Evolutionary conservation across 176 grass and related monocot genomes (phyloP), one percentile per base, ranked within the genome.

Genomic region (sorghum (Sorghum bicolor)): DNA sequence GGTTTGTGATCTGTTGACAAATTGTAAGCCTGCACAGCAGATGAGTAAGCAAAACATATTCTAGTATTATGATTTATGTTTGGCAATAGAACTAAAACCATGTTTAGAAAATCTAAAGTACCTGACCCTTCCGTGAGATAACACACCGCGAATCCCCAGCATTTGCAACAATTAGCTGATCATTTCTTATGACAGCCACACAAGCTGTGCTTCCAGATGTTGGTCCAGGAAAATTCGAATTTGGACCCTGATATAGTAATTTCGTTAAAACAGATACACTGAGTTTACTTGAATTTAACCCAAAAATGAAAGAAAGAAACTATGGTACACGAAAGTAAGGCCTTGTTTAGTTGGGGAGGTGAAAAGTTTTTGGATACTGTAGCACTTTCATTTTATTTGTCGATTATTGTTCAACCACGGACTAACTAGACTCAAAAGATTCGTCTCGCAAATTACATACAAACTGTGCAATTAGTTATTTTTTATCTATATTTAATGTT

Each of bases 81-180:
- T 69, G 26, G 20, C 63, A 75, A 70, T 87, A 75, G 20, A 64
- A 41, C 25, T 34, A 62, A 83, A 47, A 48, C 45, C n/a, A 20
- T 31, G 24, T 39, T 74, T 33, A 13, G 52, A 36, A 69, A 80
- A 72, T 61, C 57, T 29, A 12, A 67, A 64, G 38, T 88, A 99
- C 96, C 80, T 87, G 91, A 84, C 96, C 96, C 79, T 94, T 99
- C 79, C 89, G 86, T 87, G 96, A 99, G 81, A 99, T 90, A 64
- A 97, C 89, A 85, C 94, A 94, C 48, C 96, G 96, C 47, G 96
- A 99, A 89, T 99, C 96, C 77, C 96, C 96, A 71, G 96, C 93
- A 84, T 99, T 99, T 87, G 91, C 91, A 41, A 99, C 93, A 87
- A 96, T 71, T n/a, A 99, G 87, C 85, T 92, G 80, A 68, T 90